Evolutionary conservation across 2,329 filamentous ascomycete species (phyloP).

Genomic region (Acephala macrosclerotiorum): DNA sequence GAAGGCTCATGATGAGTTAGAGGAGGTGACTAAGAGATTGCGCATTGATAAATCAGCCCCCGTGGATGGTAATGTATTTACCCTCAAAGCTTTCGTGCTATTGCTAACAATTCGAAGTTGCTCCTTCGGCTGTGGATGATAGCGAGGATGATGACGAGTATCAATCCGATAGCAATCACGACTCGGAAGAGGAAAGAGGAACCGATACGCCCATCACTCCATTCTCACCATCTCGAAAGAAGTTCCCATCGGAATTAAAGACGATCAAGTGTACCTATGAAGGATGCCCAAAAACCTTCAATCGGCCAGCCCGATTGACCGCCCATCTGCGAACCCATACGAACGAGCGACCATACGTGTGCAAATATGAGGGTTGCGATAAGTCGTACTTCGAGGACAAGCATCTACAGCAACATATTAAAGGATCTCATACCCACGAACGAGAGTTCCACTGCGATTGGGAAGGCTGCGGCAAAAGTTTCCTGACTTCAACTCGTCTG

Average conservation of each 20-base stretch:
- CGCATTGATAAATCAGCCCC: conserved; percentile 27
- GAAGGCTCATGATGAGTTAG: conserved; percentile 28
- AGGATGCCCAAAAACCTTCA: conserved; percentile 83
- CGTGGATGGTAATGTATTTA: conserved; percentile 24
- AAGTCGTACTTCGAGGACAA: conserved; percentile 89
- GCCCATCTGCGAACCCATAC: conserved; percentile 86
- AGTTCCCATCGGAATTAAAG: conserved; percentile 76
- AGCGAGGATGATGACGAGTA: conserved; percentile 49
- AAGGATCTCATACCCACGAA: conserved; percentile 78
- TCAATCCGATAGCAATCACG: conserved; percentile 43
- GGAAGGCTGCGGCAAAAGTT: conserved; percentile 78
- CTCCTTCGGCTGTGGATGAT: conserved; percentile 34
- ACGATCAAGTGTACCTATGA: conserved; percentile 78
- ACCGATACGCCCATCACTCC: conserved; percentile 57
- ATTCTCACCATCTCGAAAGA: conserved; percentile 54
- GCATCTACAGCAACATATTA: conserved; percentile 85
- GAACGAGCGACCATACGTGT: conserved; percentile 82
- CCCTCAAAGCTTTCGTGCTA: not conserved
- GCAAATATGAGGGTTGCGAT: conserved; percentile 72
- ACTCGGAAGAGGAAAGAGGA: conserved; percentile 44
- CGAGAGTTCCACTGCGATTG: conserved; percentile 76
- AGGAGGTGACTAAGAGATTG: conserved; percentile 35
- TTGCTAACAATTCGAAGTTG: not conserved
- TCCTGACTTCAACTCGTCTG: conserved; percentile 80
- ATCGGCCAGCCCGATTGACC: conserved; percentile 80